Percentiles rank a stretch among this genome's conserved stretches.
These are phyloP conservation scores for Austroboletus eburneus DNA, from an alignment of 768 basidiomycete genomes.

Conservation along the genomic window DNA sequence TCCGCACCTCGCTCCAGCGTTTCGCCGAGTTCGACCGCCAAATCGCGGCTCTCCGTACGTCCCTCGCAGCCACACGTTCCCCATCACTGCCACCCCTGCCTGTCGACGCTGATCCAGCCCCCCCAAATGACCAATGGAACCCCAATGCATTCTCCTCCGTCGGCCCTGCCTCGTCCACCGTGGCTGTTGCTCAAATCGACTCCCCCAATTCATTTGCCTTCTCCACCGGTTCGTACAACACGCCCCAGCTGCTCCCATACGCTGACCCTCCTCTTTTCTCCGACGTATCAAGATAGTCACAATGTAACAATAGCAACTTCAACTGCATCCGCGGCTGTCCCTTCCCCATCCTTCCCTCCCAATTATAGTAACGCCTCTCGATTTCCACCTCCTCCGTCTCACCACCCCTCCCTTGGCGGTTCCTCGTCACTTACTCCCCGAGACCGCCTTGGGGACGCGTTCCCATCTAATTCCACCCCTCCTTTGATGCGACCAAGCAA, in stretches of 20 bases:
- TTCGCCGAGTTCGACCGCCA: slow-evolving; percentile 53
- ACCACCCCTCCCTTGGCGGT: slow-evolving; percentile 16
- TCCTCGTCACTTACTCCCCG: slow-evolving; percentile 12
- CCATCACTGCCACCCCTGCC: slow-evolving; percentile 26
- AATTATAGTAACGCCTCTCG: slow-evolving; percentile 21
- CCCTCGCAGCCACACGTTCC: slow-evolving; percentile 28
- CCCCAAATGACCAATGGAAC: slow-evolving; percentile 17
- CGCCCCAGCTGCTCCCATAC: no score
- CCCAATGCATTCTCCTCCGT: slow-evolving; percentile 5
- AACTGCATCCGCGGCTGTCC: slow-evolving; percentile 10
- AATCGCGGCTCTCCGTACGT: slow-evolving; percentile 45
- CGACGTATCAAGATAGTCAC: slow-evolving; percentile 9
- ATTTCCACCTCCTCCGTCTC: slow-evolving; percentile 21
- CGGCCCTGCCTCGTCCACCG: slow-evolving; percentile 6
- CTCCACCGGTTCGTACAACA: slow-evolving; percentile 20
- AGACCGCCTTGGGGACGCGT: slow-evolving; percentile 14
- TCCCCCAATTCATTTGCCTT: slow-evolving; percentile 14
- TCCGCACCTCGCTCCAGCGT: slow-evolving; percentile 45
- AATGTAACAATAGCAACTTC: slow-evolving; percentile 6
- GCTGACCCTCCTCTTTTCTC: slow-evolving; percentile 5
- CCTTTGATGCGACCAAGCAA: slow-evolving; percentile 17
- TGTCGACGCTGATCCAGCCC: slow-evolving; percentile 13
- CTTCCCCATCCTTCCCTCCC: slow-evolving; percentile 18
- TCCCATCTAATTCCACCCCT: slow-evolving; percentile 6
- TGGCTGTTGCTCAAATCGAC: slow-evolving; percentile 8